Percentiles rank a stretch among this genome's conserved stretches.
These are phyloP conservation scores for Phytophthora hibernalis DNA, from an alignment of 352 stramenopile species.

Conservation along the genomic window DNA sequence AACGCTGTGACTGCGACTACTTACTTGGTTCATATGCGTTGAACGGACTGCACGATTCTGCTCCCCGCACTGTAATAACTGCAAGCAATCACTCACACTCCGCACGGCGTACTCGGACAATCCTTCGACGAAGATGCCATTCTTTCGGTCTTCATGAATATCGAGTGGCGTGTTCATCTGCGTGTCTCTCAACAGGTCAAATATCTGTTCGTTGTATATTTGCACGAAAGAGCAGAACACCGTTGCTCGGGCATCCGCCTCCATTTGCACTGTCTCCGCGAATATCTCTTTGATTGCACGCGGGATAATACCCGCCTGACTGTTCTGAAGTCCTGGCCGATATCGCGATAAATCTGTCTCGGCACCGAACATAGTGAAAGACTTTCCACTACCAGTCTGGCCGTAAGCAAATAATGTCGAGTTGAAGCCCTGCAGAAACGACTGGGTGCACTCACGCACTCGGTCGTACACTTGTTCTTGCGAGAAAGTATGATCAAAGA, in stretches of 20 bases:
- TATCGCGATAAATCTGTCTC: slow-evolving; percentile 78
- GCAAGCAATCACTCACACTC: slow-evolving; percentile 85
- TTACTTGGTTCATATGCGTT: slow-evolving; percentile 93
- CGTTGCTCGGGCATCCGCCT: slow-evolving; percentile 46
- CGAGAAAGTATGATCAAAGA: slow-evolving; percentile 75
- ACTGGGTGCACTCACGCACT: slow-evolving; percentile 78
- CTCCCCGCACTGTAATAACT: slow-evolving; percentile 84
- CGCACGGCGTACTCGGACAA: slow-evolving; percentile 92
- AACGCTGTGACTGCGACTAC: slow-evolving; percentile 90
- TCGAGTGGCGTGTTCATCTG: slow-evolving; percentile 75
- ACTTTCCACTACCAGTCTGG: slow-evolving; percentile 87
- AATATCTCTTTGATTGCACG: slow-evolving; percentile 91
- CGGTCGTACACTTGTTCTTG: slow-evolving; percentile 87
- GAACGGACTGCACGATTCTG: slow-evolving; percentile 90
- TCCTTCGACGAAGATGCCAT: slow-evolving; percentile 92
- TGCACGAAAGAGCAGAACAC: slow-evolving; percentile 90
- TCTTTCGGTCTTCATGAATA: slow-evolving; percentile 87
- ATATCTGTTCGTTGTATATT: slow-evolving; percentile 94
- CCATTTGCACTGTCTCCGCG: slow-evolving; percentile 67
- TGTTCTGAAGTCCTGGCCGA: slow-evolving; percentile 78
- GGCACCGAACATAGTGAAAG: slow-evolving; percentile 88
- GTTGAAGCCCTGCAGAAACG: slow-evolving; percentile 86
- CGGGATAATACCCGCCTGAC: slow-evolving; percentile 89
- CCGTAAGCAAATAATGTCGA: slow-evolving; percentile 88
- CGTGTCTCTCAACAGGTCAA: slow-evolving; percentile 88